Percentiles rank a stretch among this genome's conserved stretches.
Conservation (phyloP, 352 stramenopile species). For the Phytopythium vexans region DNA sequence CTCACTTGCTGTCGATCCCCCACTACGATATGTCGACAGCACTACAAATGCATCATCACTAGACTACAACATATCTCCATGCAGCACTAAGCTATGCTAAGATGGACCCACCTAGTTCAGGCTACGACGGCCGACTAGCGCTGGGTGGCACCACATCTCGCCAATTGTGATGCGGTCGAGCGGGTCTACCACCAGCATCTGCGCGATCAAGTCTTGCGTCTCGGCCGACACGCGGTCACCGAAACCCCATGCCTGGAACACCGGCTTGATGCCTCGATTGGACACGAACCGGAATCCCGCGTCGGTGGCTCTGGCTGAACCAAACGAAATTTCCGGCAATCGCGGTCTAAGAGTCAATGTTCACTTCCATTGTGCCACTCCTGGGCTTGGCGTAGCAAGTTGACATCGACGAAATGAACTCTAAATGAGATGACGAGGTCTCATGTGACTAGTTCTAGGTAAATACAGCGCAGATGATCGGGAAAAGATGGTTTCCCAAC, state of each 20-base stretch:
- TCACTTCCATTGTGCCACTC: no score
- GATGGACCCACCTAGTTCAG: not conserved
- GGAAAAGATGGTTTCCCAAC: no score
- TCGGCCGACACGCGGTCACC: constrained; percentile 30
- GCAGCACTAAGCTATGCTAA: not conserved
- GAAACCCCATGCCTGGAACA: constrained; percentile 72
- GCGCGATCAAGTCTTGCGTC: constrained; percentile 70
- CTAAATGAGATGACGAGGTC: no score
- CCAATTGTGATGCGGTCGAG: constrained; percentile 47
- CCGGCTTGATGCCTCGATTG: constrained; percentile 63
- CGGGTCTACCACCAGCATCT: constrained; percentile 69
- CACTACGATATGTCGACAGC: no score
- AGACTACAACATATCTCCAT: not conserved
- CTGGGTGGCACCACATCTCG: constrained; percentile 66
- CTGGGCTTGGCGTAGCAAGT: no score
- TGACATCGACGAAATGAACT: no score
- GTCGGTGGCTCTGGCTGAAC: constrained; percentile 82
- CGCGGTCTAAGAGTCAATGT: no score
- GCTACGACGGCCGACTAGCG: constrained; percentile 13
- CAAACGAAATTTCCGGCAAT: no score
- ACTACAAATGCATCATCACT: no score
- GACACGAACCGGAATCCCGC: constrained; percentile 84
- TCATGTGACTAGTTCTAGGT: no score
- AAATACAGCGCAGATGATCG: no score
- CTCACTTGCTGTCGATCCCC: no score